These are phyloP conservation scores for Rosellinia necatrix DNA, from an alignment of 2,329 filamentous ascomycete genomes.

Conservation along the genomic window DNA sequence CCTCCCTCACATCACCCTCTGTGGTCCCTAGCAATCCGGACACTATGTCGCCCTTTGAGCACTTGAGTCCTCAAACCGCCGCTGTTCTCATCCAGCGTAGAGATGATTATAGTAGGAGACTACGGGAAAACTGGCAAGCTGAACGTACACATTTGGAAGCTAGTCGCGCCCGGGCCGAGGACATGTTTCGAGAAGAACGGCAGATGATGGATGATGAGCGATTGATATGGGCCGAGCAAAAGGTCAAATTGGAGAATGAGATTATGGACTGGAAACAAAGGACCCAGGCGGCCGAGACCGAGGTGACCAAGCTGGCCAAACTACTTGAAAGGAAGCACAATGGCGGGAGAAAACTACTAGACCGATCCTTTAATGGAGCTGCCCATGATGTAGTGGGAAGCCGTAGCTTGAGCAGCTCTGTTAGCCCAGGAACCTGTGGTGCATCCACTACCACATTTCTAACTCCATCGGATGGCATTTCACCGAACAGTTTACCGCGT, in stretches of 20 bases:
- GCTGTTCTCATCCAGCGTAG: constrained; percentile 34
- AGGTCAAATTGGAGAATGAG: constrained; percentile 46
- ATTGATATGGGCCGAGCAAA: constrained; percentile 52
- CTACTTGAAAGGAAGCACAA: constrained; percentile 13
- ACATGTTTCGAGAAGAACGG: constrained; percentile 60
- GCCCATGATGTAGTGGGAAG: constrained; percentile 12
- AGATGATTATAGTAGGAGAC: constrained; percentile 36
- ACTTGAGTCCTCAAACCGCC: constrained; percentile 29
- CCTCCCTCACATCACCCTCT: constrained; percentile 33
- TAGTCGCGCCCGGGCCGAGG: constrained; percentile 57
- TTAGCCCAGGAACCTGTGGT: constrained; percentile 24
- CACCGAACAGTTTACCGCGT: constrained; percentile 32
- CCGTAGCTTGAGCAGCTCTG: constrained; percentile 27
- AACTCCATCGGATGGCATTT: constrained; percentile 27
- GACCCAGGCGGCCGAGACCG: constrained; percentile 33
- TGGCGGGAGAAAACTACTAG: neutral
- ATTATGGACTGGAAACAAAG: constrained; percentile 48
- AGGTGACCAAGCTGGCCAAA: constrained; percentile 26
- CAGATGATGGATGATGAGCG: constrained; percentile 58
- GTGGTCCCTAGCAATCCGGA: constrained; percentile 23
- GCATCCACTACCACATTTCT: constrained; percentile 27
- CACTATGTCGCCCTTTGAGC: constrained; percentile 30
- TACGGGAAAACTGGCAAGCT: constrained; percentile 56
- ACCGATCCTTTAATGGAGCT: constrained; percentile 22
- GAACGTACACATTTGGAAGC: constrained; percentile 60